Conservation (phyloP, 768 basidiomycete species). For the Pulveroboletus sp. region DNA sequence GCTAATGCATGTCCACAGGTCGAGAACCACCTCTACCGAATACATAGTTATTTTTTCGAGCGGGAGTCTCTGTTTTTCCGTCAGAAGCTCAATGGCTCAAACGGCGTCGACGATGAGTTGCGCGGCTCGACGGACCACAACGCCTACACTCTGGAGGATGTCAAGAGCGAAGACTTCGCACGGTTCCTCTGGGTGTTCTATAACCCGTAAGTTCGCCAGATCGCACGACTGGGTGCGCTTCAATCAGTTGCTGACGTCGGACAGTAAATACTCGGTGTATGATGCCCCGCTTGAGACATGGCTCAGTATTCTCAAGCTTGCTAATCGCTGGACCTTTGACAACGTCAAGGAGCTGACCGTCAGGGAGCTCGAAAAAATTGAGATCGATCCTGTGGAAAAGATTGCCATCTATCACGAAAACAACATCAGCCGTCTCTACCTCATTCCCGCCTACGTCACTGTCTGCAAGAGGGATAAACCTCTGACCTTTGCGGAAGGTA, state of each 20-base stretch:
- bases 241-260: not conserved
- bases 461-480: conserved; percentile 36
- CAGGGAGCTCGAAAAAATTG: conserved; percentile 35
- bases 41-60: conserved; percentile 61
- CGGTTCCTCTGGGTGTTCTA: conserved; percentile 62
- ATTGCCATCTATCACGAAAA: conserved; percentile 37
- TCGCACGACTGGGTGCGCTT: not conserved
- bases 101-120: conserved; percentile 25
- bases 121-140: conserved; percentile 37
- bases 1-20: conserved; percentile 39
- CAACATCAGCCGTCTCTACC: conserved; percentile 30
- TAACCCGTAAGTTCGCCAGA: conserved; percentile 42
- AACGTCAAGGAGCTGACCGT: conserved; percentile 37
- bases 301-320: conserved; percentile 37
- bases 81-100: conserved; percentile 30
- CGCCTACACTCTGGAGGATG: conserved; percentile 43
- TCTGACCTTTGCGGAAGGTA: conserved; percentile 36
- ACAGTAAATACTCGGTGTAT: conserved; percentile 36
- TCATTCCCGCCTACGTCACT: conserved; percentile 33
- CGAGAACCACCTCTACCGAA: conserved; percentile 49
- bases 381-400: conserved; percentile 33
- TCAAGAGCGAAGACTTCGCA: conserved; percentile 45
- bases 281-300: conserved; percentile 38
- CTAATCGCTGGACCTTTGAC: conserved; percentile 39
- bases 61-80: conserved; percentile 52